phyloP scores from a whole-genome alignment of 1,284 basidiomycete species.

The Gastroboletus turbinatus region DNA sequence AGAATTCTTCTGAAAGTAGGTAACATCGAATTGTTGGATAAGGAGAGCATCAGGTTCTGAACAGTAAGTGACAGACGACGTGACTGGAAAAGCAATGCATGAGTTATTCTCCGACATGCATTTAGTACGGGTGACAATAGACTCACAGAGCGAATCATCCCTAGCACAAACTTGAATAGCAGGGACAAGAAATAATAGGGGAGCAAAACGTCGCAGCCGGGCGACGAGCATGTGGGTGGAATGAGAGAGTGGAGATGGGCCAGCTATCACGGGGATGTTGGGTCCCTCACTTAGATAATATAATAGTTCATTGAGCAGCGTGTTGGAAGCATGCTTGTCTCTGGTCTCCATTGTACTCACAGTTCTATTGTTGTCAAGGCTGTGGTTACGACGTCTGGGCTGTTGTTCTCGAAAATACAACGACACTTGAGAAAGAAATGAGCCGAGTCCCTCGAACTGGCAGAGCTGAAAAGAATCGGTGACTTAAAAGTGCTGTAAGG shows the following conservation, averaged over 20 bases:
- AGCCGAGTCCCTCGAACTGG: neutral
- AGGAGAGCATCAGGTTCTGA: constrained; percentile 77
- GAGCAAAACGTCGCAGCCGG: constrained; percentile 61
- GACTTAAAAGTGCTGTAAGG: neutral
- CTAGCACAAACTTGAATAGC: constrained; percentile 43
- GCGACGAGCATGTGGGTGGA: constrained; percentile 58
- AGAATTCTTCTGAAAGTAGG: constrained; percentile 69
- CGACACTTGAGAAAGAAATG: neutral
- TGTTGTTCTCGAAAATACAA: constrained; percentile 22
- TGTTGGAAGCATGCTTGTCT: constrained; percentile 30
- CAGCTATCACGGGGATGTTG: constrained; percentile 29
- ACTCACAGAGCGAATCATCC: constrained; percentile 60
- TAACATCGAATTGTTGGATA: constrained; percentile 78
- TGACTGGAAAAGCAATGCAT: constrained; percentile 46
- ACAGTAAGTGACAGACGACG: constrained; percentile 88
- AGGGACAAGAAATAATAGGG: constrained; percentile 44
- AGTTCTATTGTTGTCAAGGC: constrained; percentile 32
- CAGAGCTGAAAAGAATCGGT: neutral
- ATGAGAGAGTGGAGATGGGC: constrained; percentile 25
- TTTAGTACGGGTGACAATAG: neutral
- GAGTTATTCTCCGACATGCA: neutral
- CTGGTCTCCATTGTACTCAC: constrained; percentile 32
- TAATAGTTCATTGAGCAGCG: constrained; percentile 25
- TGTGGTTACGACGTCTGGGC: constrained; percentile 18
- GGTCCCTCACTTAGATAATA: constrained; percentile 19